These are phyloP conservation scores for Cotoneaster glaucophyllus DNA, from an alignment of 306 rosid genomes.

Conservation along the genomic window DNA sequence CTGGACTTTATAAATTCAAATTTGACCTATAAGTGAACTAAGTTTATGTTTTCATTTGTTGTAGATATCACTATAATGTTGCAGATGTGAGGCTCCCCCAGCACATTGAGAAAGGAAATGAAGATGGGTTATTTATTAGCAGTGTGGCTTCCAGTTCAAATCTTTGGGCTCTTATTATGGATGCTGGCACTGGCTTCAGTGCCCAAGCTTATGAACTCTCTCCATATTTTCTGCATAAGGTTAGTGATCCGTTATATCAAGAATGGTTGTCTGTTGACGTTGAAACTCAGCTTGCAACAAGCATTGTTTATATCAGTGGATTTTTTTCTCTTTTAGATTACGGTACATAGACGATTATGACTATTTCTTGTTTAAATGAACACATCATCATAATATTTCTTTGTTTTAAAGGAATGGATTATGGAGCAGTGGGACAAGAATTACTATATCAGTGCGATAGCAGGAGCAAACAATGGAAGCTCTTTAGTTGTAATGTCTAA, in stretches of 20 bases:
- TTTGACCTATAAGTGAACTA: not conserved
- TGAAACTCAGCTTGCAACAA: not conserved
- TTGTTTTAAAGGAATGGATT: slow-evolving; percentile 67
- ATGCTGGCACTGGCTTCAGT: slow-evolving; percentile 83
- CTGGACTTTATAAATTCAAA: not conserved
- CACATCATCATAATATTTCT: slow-evolving; percentile 19
- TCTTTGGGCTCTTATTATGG: slow-evolving; percentile 95
- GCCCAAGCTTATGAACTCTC: slow-evolving; percentile 83
- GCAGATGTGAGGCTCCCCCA: slow-evolving; percentile 71
- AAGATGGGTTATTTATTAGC: slow-evolving; percentile 80
- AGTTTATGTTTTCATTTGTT: slow-evolving; percentile 12
- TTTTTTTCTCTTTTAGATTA: too few species aligned
- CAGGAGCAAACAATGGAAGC: slow-evolving; percentile 73
- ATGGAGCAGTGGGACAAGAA: slow-evolving; percentile 85
- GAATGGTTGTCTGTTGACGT: not conserved
- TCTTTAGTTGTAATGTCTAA: slow-evolving; percentile 85
- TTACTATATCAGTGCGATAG: slow-evolving; percentile 67
- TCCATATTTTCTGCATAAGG: slow-evolving; percentile 75
- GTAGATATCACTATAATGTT: slow-evolving; percentile 87
- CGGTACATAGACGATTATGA: not conserved
- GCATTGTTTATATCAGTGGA: not conserved
- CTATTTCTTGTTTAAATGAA: slow-evolving; percentile 23
- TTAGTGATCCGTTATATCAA: slow-evolving; percentile 14
- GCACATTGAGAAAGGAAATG: slow-evolving; percentile 86
- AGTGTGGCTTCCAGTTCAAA: slow-evolving; percentile 64